A percentile compares a stretch with the other conserved stretches of the same genome.
These are phyloP conservation scores for Zygnema cylindricum DNA, from an alignment of 139 green algal species.

Conservation along the genomic window DNA sequence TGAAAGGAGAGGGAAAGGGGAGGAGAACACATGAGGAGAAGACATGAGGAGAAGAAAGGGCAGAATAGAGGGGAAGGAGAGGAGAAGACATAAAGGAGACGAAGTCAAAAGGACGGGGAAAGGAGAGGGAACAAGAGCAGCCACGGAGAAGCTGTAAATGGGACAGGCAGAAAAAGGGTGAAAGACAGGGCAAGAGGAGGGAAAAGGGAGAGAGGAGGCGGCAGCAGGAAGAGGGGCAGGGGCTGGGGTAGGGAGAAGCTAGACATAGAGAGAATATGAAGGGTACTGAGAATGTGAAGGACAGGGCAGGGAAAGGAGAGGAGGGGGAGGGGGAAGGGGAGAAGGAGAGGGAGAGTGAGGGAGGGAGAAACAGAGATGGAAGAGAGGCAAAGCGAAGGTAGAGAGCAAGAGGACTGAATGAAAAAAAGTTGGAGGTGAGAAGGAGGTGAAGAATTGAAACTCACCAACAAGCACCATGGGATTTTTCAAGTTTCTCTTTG, in stretches of 20 bases:
- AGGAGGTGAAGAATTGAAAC: not conserved
- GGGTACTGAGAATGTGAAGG: no score
- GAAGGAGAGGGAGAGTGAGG: not conserved
- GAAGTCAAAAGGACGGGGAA: not conserved
- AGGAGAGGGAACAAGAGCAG: not conserved
- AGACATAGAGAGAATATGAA: no score
- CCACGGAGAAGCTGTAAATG: not conserved
- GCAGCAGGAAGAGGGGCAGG: no score
- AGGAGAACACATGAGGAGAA: no score
- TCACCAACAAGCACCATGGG: conserved; percentile 34
- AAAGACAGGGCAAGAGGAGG: not conserved
- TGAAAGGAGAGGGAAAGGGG: no score
- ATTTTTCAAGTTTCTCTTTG: conserved; percentile 33
- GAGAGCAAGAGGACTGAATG: conserved; percentile 2
- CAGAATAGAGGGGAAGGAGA: not conserved
- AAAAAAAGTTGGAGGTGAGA: not conserved
- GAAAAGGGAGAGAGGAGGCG: not conserved
- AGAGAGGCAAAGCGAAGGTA: not conserved
- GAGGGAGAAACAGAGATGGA: not conserved
- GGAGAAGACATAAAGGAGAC: not conserved
- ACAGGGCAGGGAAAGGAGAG: no score
- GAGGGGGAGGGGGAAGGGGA: not conserved
- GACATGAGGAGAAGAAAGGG: not conserved
- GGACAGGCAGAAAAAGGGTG: not conserved
- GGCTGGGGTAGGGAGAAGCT: no score